These are phyloP conservation scores for Aspergillus quadrilineatus DNA, from an alignment of 2,329 filamentous ascomycete genomes.

Conservation along the genomic window DNA sequence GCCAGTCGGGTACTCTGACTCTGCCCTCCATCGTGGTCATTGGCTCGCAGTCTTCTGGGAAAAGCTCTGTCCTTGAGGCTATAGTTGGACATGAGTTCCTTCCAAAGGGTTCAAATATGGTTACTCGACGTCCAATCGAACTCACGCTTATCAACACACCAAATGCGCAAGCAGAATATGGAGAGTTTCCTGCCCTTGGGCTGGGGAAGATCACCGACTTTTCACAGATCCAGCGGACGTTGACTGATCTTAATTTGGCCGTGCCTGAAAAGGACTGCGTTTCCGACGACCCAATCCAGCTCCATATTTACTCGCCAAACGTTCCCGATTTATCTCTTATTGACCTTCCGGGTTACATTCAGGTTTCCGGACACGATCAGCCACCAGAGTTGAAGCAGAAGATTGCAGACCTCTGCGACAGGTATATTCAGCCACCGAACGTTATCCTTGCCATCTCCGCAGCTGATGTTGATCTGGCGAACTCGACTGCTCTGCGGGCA, in stretches of 20 bases:
- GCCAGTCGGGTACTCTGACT: slow-evolving; percentile 83
- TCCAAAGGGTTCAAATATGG: slow-evolving; percentile 98
- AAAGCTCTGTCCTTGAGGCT: slow-evolving; percentile 93
- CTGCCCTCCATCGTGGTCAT: slow-evolving; percentile 98
- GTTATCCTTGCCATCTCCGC: slow-evolving; percentile 97
- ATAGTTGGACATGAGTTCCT: slow-evolving; percentile 98
- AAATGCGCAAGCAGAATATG: slow-evolving; percentile 81
- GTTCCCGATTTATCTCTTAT: slow-evolving; percentile 95
- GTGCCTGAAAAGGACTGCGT: slow-evolving; percentile 90
- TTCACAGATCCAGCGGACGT: slow-evolving; percentile 73
- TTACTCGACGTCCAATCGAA: slow-evolving; percentile 92
- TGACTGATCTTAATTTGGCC: slow-evolving; percentile 92
- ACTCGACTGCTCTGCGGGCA: slow-evolving; percentile 87
- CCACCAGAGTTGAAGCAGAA: slow-evolving; percentile 90
- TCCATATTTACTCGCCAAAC: slow-evolving; percentile 91
- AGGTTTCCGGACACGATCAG: slow-evolving; percentile 88
- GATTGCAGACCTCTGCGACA: slow-evolving; percentile 94
- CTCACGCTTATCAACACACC: slow-evolving; percentile 95
- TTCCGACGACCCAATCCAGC: slow-evolving; percentile 92
- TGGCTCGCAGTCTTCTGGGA: slow-evolving; percentile 95
- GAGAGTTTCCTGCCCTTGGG: slow-evolving; percentile 90
- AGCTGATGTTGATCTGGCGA: slow-evolving; percentile 93
- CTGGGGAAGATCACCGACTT: slow-evolving; percentile 91
- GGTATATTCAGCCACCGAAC: slow-evolving; percentile 95
- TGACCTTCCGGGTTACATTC: slow-evolving; percentile 95